Evolutionary conservation across 805 yeast species (phyloP), one percentile per base, ranked within the genome.

Genomic region (Ogataea neopini): DNA sequence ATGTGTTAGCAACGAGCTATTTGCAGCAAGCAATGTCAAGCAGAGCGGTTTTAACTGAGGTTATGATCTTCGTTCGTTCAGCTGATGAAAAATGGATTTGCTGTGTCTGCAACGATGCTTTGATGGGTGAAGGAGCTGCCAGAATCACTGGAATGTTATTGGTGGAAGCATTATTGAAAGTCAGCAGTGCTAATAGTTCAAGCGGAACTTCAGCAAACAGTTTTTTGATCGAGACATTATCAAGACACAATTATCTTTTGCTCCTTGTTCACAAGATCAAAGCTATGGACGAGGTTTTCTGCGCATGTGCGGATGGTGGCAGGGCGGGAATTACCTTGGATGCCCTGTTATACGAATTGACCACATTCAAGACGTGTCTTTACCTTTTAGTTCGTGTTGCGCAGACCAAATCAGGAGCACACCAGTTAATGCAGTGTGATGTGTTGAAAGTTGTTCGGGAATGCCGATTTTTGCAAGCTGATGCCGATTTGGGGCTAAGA

Each of bases 141-240:
- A 77, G 94, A 54, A 76, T 90, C 9, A 82, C 92, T 0, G 83
- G 96, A 2, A 71, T 91, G 11, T 62, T 89, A n/a, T 69, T 91
- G 11, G 64, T 94, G 52, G 96, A 89, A 56, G 59, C 55, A 6
- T 43, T 69, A 6, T 49, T 67, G 30, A 67, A 66, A 32, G 52
- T 60, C 10, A 34, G 37, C n/a, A 18, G 22, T 32, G 35, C 35
- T 13, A 1, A 43, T 63, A 11, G 30, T 74, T 85, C 1, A 66
- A 84, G 43, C 74, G 82, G 22, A 82, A 80, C 48, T 63, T 82
- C 32, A 77, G 84, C 1, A 73, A 75, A 26, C 58, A 30, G 34
- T 30, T 30, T 30, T 13, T 30, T 30, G 34, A 18, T 30, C 18
- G 34, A 30, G 8, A 30, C 34, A 30, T n/a, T 30, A 30, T 30